Conservation (phyloP, 139 green algal genomes). For the Closterium sp. region DNA sequence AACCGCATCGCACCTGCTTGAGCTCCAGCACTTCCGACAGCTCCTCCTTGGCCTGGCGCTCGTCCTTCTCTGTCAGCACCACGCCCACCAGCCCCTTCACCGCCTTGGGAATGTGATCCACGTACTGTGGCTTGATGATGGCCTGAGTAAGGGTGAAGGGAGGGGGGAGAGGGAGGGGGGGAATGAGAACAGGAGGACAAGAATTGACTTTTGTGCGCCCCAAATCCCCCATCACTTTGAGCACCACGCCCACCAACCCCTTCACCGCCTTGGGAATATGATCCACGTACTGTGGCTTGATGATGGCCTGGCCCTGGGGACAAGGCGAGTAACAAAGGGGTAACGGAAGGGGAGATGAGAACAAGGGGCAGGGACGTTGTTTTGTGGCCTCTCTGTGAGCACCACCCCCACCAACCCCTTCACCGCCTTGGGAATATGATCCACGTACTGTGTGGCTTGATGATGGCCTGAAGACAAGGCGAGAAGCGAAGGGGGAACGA, state of each 20-base stretch:
- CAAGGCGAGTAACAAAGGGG: no score
- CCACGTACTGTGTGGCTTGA: slow-evolving; percentile 95
- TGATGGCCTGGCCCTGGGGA: slow-evolving; percentile 69
- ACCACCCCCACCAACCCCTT: slow-evolving; percentile 74
- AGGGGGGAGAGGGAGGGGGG: not conserved
- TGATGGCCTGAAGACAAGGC: slow-evolving; percentile 73
- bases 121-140: slow-evolving; percentile 91
- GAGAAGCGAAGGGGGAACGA: no score
- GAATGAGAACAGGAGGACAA: no score
- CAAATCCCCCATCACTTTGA: no score
- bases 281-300: slow-evolving; percentile 95
- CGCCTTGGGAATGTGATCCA: slow-evolving; percentile 91
- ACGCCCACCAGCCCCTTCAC: not conserved
- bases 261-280: slow-evolving; percentile 96
- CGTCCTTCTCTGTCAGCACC: slow-evolving; percentile 70
- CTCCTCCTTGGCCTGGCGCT: slow-evolving; percentile 65
- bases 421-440: slow-evolving; percentile 97
- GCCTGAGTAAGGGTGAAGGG: no score
- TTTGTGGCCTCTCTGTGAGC: slow-evolving; percentile 69
- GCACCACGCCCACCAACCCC: slow-evolving; percentile 70
- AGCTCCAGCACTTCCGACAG: slow-evolving; percentile 70
- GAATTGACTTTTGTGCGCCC: no score
- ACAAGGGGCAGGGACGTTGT: no score
- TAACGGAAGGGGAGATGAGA: no score
- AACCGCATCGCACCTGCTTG: not conserved